These are phyloP conservation scores for Pestalotiopsis sp. DNA, from an alignment of 2,329 filamentous ascomycete species.

Conservation along the genomic window DNA sequence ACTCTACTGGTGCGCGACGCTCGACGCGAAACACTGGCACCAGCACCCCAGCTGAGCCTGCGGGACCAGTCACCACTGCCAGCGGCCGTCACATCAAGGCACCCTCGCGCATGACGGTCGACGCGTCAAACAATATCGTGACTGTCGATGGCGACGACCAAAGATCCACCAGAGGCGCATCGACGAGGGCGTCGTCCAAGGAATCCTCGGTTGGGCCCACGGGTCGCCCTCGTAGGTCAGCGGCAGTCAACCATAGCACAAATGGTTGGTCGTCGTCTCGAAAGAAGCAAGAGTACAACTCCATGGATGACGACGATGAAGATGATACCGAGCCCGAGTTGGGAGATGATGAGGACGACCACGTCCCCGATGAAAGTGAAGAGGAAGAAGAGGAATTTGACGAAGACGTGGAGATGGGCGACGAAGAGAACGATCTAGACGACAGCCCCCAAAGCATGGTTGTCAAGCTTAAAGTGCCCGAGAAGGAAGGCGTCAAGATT, in stretches of 20 bases:
- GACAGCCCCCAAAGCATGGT: conserved; percentile 63
- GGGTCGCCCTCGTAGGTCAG: conserved; percentile 54
- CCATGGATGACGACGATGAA: conserved; percentile 52
- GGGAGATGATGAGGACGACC: conserved; percentile 70
- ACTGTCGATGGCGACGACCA: conserved; percentile 41
- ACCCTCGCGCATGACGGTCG: conserved; percentile 66
- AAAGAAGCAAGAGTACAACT: conserved; percentile 57
- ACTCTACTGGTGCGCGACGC: conserved; percentile 63
- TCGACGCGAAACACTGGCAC: conserved; percentile 76
- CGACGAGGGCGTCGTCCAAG: conserved; percentile 32
- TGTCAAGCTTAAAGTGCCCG: conserved; percentile 67
- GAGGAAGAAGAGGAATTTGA: conserved; percentile 58
- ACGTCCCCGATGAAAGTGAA: conserved; percentile 58
- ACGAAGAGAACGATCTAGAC: conserved; percentile 55
- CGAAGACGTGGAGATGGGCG: conserved; percentile 57
- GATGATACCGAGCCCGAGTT: conserved; percentile 43
- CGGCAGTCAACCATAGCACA: conserved; percentile 50
- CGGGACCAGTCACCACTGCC: conserved; percentile 69
- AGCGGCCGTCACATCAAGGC: conserved; percentile 85
- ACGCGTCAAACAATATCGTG: conserved; percentile 50
- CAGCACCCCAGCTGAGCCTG: conserved; percentile 71
- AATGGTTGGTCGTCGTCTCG: conserved; percentile 49
- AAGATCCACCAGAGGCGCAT: conserved; percentile 21
- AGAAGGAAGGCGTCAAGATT: conserved; percentile 39
- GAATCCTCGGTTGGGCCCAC: conserved; percentile 44